phyloP scores from a whole-genome alignment of 2,329 filamentous ascomycete species.

The Nemania diffusa region DNA sequence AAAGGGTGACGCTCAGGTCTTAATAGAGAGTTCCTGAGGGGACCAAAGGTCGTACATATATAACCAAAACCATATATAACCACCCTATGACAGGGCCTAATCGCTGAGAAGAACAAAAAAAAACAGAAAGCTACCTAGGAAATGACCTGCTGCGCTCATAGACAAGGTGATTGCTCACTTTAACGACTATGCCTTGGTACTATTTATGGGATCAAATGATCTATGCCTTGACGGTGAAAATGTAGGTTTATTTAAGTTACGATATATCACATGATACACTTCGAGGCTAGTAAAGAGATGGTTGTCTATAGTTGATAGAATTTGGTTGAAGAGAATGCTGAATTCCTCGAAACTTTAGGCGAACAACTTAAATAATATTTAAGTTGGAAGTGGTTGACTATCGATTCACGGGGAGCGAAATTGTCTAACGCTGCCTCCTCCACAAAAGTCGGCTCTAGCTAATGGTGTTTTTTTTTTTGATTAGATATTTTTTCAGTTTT shows the following conservation, averaged over 20 bases:
- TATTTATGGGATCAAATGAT: background rate
- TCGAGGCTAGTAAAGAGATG: too few relatives aligned
- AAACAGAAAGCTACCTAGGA: background rate
- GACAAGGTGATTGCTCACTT: background rate
- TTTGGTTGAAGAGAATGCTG: background rate
- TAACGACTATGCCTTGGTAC: background rate
- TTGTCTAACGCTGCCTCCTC: conserved; percentile 8
- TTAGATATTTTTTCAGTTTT: background rate
- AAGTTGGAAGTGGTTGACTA: background rate
- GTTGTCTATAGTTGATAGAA: background rate
- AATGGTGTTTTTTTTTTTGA: conserved; percentile 16
- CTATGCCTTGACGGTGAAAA: background rate
- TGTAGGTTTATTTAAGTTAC: too few relatives aligned
- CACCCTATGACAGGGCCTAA: too few relatives aligned
- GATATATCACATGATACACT: too few relatives aligned
- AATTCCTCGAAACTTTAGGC: background rate
- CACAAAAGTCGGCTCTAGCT: background rate
- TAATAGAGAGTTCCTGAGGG: too few relatives aligned
- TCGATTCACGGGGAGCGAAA: background rate
- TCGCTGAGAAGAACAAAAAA: background rate
- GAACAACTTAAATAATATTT: background rate
- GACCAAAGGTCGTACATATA: too few relatives aligned
- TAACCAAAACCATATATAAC: too few relatives aligned
- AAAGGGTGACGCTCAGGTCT: too few relatives aligned
- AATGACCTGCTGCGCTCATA: background rate